Conservation (phyloP, 108 stramenopile species). For the Nitzschia putrida region DNA sequence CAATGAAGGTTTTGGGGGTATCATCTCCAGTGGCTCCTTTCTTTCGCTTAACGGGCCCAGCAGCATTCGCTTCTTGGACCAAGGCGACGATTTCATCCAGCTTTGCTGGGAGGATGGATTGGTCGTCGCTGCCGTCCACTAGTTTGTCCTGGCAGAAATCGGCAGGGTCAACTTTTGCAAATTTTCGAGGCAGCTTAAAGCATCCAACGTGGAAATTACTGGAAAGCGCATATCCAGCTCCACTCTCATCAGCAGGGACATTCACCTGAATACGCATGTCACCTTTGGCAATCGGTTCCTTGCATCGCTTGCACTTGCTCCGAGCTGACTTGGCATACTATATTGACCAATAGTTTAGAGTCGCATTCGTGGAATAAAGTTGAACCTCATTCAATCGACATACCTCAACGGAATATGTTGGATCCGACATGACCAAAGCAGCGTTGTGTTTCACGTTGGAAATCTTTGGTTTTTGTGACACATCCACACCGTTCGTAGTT, state of each 20-base stretch:
- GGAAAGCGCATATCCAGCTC: slow-evolving; percentile 13
- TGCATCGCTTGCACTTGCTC: slow-evolving; percentile 73
- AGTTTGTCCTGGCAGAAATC: slow-evolving; percentile 57
- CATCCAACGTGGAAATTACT: slow-evolving; percentile 48
- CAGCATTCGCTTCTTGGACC: slow-evolving; percentile 19
- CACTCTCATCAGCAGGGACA: slow-evolving; percentile 19
- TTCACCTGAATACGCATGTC: slow-evolving; percentile 50
- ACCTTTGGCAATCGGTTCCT: slow-evolving; percentile 65
- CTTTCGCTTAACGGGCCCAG: not conserved
- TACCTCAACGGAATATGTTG: too few species aligned
- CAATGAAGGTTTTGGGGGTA: slow-evolving; percentile 9
- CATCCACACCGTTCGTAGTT: not conserved
- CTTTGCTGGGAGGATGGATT: slow-evolving; percentile 11
- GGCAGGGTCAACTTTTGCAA: slow-evolving; percentile 15
- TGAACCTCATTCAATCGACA: too few species aligned
- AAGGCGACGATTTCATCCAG: slow-evolving; percentile 10
- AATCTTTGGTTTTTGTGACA: too few species aligned
- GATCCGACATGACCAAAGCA: too few species aligned
- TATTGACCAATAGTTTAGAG: not conserved
- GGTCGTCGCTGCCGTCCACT: slow-evolving; percentile 40
- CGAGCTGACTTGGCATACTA: slow-evolving; percentile 67
- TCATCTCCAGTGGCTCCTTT: not conserved
- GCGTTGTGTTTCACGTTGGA: too few species aligned
- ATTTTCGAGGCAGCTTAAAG: slow-evolving; percentile 59
- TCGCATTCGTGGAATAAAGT: too few species aligned